phyloP scores from a whole-genome alignment of 345 rosid species.

The Eucalyptus curtisii region DNA sequence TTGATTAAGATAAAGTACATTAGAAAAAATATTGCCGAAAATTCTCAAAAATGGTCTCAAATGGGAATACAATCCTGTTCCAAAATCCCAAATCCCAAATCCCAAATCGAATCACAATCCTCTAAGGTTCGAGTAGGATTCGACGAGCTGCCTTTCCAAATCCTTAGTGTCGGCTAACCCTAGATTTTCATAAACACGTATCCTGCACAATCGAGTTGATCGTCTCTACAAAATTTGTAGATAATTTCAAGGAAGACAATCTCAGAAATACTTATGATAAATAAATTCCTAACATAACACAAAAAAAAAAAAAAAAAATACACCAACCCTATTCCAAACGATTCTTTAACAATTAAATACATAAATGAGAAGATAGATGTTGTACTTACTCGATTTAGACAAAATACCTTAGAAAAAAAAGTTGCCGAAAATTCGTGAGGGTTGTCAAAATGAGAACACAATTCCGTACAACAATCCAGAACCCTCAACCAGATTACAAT shows the following conservation, averaged over 20 bases:
- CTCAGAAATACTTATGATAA: background rate
- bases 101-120: background rate
- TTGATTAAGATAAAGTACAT: background rate
- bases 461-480: background rate
- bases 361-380: too few relatives aligned
- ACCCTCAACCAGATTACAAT: background rate
- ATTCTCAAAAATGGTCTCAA: background rate
- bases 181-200: background rate
- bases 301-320: too few relatives aligned
- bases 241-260: background rate
- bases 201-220: accelerated
- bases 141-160: background rate
- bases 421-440: background rate
- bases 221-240: accelerated
- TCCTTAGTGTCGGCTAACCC: background rate
- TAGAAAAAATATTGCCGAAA: background rate
- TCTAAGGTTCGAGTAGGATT: background rate
- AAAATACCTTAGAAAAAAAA: background rate
- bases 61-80: background rate
- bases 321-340: too few relatives aligned
- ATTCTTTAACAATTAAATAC: too few relatives aligned
- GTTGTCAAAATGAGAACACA: background rate
- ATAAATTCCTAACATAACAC: background rate
- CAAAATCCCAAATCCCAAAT: background rate
- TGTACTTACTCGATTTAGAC: background rate